Base-by-base conservation (phyloP, 1,284 basidiomycete genomes). In the Ustilago shanxiensis region DNA sequence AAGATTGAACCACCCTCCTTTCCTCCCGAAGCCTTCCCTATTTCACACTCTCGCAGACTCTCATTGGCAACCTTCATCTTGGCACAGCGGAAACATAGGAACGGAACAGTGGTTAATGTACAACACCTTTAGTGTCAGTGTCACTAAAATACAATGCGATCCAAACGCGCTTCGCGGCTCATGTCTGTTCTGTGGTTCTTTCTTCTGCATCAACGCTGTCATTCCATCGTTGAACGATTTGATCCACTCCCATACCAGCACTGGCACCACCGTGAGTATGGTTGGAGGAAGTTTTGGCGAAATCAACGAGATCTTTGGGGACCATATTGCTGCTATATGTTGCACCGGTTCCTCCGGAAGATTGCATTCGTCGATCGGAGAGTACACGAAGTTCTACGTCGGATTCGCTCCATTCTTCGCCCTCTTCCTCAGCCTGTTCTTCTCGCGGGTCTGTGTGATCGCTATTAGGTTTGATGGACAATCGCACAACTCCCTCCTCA, bases 301-400 rank as follows among this genome's bases (percentile, higher is more conserved):
- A 87, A 59, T 89, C 90, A 22, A 97, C 88, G 14, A 93, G 92
- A 82, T 98, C 95, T 44, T 93, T 89, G 2, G 95, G 96, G 18
- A 96, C 89, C 93, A 96, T 96, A 84, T 97, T 98, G 81, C 93
- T 92, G 75, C 93, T 92, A 82, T 94, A 89, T 1, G 90, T 88
- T 11, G 72, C 72, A n/a, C 63, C 58, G 3, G 66, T 53, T 3
- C 62, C 64, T 5, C 60, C 55, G 8, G 45, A 24, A 22, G 29
- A 39, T n/a, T 61, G 57, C 49, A 71, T 45, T 1, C 95, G 93
- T 13, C 61, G 72, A 90, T 93, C 58, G 89, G 88, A 33, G 87
- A 89, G 0, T 90, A 91, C 2, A 88, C 89, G 0, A 91, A 92
- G 84, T 94, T 92, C 16, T 89, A 61, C 33, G 37, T 65, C 60